Base-by-base conservation (phyloP, 495 filamentous ascomycete genomes). In the Beverwykella pulmonaria region DNA sequence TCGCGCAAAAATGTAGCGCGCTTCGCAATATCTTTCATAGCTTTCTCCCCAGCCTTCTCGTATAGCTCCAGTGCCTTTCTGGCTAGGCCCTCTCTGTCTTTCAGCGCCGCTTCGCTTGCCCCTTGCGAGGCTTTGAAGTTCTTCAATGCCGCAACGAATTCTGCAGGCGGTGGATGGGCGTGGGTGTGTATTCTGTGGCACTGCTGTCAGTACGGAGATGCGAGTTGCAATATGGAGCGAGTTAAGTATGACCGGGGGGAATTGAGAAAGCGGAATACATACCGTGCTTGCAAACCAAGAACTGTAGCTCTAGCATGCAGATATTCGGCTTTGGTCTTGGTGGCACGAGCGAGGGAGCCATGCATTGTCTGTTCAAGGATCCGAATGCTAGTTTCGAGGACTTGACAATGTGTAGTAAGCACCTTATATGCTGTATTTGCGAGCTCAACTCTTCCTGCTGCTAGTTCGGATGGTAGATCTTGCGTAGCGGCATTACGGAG, bases 301-400 rank as follows among this genome's bases (percentile, higher is more conserved):
- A 82, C 80, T 39, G 80, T 75, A 7, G 88, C 87, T 34, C 83
- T 81, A n/a, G 82, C 77, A 41, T 84, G 83, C 30, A 92, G 77
- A 55, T 84, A 83, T 59, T 86, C 84, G 1, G 82, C 80, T 67
- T 81, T 79, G 0, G 84, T 79, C 63, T 79, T 83, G 17, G 79
- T 79, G 54, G 77, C 77, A 6, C 88, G 79, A 7, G 89, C 82
- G 2, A 90, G 67, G 2, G 82, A 75, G 41, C 89, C 89, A 76
- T 92, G 88, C 68, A 89, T 90, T 9, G 77, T 80, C 50, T 82
- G 79, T 69, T 88, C 86, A 6, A 88, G 75, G 14, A 72, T 69
- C 53, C 67, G 70, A 54, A 79, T 77, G 20, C 53, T 53, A 36
- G 68, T 39, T 41, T 73, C 65, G 0, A 74, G 65, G 39, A 75